A percentile compares a stretch with the other conserved stretches of the same genome.
Evolutionary conservation across 2,329 filamentous ascomycete species (phyloP).

Genomic region (Fusarium neocosmosporiellum): DNA sequence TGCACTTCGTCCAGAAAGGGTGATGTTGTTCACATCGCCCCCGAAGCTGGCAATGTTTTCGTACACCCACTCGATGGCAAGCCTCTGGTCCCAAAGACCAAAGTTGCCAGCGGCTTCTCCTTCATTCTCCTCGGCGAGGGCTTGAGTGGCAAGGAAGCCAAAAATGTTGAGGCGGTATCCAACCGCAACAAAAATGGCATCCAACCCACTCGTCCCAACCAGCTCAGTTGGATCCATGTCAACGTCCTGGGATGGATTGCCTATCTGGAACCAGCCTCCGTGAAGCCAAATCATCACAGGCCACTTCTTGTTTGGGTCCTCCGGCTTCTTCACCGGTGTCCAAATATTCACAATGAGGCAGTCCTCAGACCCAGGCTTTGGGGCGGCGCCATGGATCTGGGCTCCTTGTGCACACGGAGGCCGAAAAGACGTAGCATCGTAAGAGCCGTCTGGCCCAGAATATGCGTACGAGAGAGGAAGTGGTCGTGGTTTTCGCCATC

Average conservation of each 20-base stretch:
- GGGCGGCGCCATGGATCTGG: conserved; percentile 40
- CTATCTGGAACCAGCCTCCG: conserved; percentile 60
- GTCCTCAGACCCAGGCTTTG: conserved; percentile 50
- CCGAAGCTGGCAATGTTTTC: conserved; percentile 58
- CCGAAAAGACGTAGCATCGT: conserved; percentile 50
- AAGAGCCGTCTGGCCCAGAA: conserved; percentile 41
- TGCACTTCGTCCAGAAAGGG: conserved; percentile 56
- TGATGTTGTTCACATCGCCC: conserved; percentile 59
- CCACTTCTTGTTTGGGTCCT: conserved; percentile 33
- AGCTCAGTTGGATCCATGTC: conserved; percentile 57
- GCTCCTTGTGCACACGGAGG: conserved; percentile 54
- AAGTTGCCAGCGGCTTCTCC: conserved; percentile 49
- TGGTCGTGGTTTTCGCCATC: conserved; percentile 53
- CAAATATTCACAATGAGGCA: conserved; percentile 60
- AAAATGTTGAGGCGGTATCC: conserved; percentile 60
- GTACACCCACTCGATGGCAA: conserved; percentile 63
- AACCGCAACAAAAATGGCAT: conserved; percentile 56
- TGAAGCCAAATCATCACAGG: conserved; percentile 52
- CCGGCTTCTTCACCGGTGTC: conserved; percentile 49
- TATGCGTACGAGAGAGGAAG: conserved; percentile 46
- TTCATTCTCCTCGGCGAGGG: conserved; percentile 45
- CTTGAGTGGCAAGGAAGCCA: conserved; percentile 58
- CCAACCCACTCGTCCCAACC: conserved; percentile 48
- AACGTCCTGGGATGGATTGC: conserved; percentile 54
- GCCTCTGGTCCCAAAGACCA: conserved; percentile 60